A percentile compares a stretch with the other conserved stretches of the same genome.
Conservation (phyloP, 2,329 filamentous ascomycete genomes). For the Epichloe amarillans region DNA sequence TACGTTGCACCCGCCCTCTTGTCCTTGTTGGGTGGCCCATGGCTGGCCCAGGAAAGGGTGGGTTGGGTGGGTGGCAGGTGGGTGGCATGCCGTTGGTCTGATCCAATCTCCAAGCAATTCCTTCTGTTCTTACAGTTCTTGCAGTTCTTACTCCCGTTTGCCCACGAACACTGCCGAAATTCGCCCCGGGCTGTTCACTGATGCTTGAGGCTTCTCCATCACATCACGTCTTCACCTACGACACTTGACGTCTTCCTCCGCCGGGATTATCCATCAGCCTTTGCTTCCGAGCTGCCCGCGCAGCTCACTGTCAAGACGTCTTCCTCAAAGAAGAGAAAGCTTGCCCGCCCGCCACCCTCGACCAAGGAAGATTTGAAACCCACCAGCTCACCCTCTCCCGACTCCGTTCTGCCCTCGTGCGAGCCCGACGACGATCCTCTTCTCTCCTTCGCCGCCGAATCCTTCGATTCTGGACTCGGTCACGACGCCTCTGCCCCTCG, state of each 20-base stretch:
- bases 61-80: not conserved
- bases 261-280: conserved; percentile 4
- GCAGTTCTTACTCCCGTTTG: not conserved
- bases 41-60: no score
- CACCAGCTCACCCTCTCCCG: conserved; percentile 24
- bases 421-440: conserved; percentile 35
- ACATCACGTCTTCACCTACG: conserved; percentile 1
- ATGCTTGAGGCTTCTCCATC: conserved; percentile 4
- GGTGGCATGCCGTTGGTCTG: not conserved
- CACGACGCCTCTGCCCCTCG: conserved; percentile 16
- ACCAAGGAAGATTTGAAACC: conserved; percentile 26
- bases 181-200: conserved; percentile 1
- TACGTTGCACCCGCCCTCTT: not conserved
- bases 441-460: conserved; percentile 36
- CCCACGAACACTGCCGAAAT: conserved; percentile 1
- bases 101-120: not conserved
- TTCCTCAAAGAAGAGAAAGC: conserved; percentile 62
- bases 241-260: conserved; percentile 2
- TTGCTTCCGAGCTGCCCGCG: conserved; percentile 40
- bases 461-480: conserved; percentile 23
- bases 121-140: not conserved
- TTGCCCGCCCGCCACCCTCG: conserved; percentile 31
- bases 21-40: not conserved
- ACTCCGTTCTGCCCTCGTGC: conserved; percentile 38
- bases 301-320: conserved; percentile 61